These are phyloP conservation scores for Globisporangium heterothallicum DNA, from an alignment of 352 stramenopile genomes.

Conservation along the genomic window DNA sequence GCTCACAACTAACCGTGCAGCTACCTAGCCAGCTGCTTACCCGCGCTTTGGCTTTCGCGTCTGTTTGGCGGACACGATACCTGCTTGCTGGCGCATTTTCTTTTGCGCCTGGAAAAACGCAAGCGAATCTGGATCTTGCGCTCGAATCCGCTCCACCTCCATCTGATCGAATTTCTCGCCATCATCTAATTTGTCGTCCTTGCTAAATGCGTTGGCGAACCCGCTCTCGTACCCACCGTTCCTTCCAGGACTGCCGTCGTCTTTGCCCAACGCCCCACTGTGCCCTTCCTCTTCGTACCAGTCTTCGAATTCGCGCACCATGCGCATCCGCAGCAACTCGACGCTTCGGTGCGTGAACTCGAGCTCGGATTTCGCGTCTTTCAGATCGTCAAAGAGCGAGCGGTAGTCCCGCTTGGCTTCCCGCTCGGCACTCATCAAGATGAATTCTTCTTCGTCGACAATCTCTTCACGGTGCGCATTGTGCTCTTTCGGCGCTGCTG, in stretches of 20 bases:
- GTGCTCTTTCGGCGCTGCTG: not conserved
- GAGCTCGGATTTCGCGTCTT: constrained; percentile 69
- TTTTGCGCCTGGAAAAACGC: constrained; percentile 91
- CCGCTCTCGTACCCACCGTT: constrained; percentile 12
- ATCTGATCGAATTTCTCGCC: constrained; percentile 90
- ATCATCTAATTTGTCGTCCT: constrained; percentile 85
- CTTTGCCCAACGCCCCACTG: constrained; percentile 31
- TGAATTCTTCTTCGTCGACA: constrained; percentile 91
- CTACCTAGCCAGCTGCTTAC: constrained; percentile 14
- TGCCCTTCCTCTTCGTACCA: constrained; percentile 66
- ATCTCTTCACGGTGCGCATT: constrained; percentile 58
- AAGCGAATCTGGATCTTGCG: constrained; percentile 85
- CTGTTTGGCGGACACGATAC: constrained; percentile 4
- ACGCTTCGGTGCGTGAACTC: constrained; percentile 60
- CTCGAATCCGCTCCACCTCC: constrained; percentile 82
- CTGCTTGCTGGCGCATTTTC: constrained; percentile 66
- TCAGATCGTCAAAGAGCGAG: constrained; percentile 78
- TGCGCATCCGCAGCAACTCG: constrained; percentile 66
- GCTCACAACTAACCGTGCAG: too few relatives aligned
- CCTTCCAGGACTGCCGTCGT: constrained; percentile 15
- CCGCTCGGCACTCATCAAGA: constrained; percentile 77
- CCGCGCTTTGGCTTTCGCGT: constrained; percentile 26
- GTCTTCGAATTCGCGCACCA: constrained; percentile 82
- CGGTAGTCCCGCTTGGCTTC: constrained; percentile 85
- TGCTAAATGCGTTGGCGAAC: constrained; percentile 21